Percentiles rank a stretch among this genome's conserved stretches.
phyloP scores from a whole-genome alignment of 352 stramenopile genomes.

The Globisporangium barbulae region DNA sequence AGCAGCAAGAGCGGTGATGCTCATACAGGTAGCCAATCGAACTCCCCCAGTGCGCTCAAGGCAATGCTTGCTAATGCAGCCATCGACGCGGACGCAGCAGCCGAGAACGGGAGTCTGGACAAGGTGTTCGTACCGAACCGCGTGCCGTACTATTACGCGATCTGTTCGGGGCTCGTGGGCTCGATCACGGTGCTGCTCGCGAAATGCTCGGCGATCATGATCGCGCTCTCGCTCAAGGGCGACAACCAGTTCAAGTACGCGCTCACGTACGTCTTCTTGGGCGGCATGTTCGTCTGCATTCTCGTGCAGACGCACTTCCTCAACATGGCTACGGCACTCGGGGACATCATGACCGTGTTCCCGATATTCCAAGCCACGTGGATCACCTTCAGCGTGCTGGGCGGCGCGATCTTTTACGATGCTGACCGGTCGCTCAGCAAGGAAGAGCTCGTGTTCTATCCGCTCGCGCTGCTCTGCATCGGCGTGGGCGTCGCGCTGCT shows the following conservation, averaged over 20 bases:
- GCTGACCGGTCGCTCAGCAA: constrained; percentile 51
- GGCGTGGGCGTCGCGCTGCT: constrained; percentile 62
- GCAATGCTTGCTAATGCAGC: not conserved
- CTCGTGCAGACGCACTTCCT: constrained; percentile 87
- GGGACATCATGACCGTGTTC: constrained; percentile 89
- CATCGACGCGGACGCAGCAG: not conserved
- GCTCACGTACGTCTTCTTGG: constrained; percentile 84
- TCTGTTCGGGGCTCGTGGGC: constrained; percentile 82
- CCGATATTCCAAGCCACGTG: constrained; percentile 87
- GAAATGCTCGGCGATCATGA: constrained; percentile 86
- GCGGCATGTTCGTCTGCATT: constrained; percentile 84
- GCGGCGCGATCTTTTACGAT: constrained; percentile 83
- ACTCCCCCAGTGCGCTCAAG: constrained; percentile 3
- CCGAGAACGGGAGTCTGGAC: not conserved
- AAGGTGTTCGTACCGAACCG: constrained; percentile 22
- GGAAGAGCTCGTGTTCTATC: constrained; percentile 67
- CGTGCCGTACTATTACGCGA: constrained; percentile 85
- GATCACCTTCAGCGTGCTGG: constrained; percentile 87
- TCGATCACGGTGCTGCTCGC: constrained; percentile 81
- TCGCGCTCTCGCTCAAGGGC: constrained; percentile 75
- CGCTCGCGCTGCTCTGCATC: constrained; percentile 67
- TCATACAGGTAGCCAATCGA: not conserved
- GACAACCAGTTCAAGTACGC: constrained; percentile 86
- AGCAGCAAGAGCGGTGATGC: constrained; percentile 16
- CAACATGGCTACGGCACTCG: constrained; percentile 79